Percentiles rank a stretch among this genome's conserved stretches.
phyloP scores from a whole-genome alignment of 106 monocot genomes.

The Phalaenopsis equestris region DNA sequence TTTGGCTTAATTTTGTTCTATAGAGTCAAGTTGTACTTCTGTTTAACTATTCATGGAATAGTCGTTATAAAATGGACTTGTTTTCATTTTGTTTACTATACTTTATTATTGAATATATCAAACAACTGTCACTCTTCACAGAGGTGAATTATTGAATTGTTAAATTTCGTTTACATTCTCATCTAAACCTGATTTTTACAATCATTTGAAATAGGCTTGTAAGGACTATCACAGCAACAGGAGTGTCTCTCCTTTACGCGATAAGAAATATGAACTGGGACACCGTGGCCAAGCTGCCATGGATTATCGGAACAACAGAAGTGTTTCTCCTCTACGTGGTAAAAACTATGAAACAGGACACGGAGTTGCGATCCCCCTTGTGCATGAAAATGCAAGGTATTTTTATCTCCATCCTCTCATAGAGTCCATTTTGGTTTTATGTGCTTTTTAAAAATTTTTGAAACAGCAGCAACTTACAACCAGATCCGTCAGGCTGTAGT shows the following conservation, averaged over 20 bases:
- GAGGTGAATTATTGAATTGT: background rate
- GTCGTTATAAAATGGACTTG: background rate
- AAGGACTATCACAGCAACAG: slow-evolving; percentile 14
- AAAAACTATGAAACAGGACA: slow-evolving; percentile 23
- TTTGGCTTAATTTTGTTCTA: too few species aligned
- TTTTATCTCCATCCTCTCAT: too few species aligned
- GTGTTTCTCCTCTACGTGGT: slow-evolving; percentile 54
- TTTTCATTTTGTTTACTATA: background rate
- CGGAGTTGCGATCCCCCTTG: slow-evolving; percentile 14
- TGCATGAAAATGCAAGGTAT: slow-evolving; percentile 31
- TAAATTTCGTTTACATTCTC: background rate
- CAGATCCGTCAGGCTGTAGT: too few species aligned
- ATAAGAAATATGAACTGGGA: slow-evolving; percentile 17
- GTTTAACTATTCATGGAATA: background rate
- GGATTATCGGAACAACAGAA: slow-evolving; percentile 20
- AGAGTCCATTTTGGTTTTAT: background rate
- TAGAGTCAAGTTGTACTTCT: background rate
- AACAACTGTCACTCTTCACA: background rate
- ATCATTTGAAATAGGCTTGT: slow-evolving; percentile 2
- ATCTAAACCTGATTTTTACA: background rate
- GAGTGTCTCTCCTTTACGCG: slow-evolving; percentile 55
- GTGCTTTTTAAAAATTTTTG: too few species aligned
- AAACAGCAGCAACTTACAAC: too few species aligned
- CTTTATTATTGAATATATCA: background rate
- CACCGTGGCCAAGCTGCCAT: background rate